Evolutionary conservation across 78 protist species (phyloP).

Genomic region (Cavenderia fasciculata): DNA sequence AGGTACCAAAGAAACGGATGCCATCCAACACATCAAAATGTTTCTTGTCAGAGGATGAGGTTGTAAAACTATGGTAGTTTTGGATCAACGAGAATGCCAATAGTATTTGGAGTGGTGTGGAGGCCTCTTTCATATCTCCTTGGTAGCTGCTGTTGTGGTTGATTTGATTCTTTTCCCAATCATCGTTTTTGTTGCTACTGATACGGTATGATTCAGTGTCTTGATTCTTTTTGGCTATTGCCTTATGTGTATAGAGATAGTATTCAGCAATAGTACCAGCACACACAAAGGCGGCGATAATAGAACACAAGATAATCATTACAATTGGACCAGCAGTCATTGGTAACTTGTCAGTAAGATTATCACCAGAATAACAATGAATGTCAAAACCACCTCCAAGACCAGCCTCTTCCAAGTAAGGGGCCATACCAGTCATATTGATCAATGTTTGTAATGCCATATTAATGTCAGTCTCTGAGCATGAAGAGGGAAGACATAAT

Average conservation of each 20-base stretch:
- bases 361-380: neutral
- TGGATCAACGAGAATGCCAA: conserved; percentile 25
- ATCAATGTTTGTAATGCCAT: neutral
- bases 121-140: neutral
- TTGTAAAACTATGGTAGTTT: conserved; percentile 8
- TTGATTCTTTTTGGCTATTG: neutral
- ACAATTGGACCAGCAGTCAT: conserved; percentile 8
- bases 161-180: too few species aligned
- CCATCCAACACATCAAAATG: conserved; percentile 57
- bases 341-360: neutral
- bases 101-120: neutral
- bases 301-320: neutral
- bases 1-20: conserved; percentile 12
- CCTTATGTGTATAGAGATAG: neutral
- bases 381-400: neutral
- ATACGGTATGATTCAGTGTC: too few species aligned
- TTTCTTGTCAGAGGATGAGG: neutral
- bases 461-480: neutral
- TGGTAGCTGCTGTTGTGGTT: neutral
- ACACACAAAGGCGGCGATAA: neutral
- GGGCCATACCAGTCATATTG: neutral
- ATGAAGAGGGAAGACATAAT: neutral
- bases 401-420: too few species aligned
- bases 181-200: too few species aligned
- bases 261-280: neutral